Percentiles rank a stretch among this genome's conserved stretches.
phyloP scores from a whole-genome alignment of 2,329 filamentous ascomycete species.

The Simplicillium sp. region DNA sequence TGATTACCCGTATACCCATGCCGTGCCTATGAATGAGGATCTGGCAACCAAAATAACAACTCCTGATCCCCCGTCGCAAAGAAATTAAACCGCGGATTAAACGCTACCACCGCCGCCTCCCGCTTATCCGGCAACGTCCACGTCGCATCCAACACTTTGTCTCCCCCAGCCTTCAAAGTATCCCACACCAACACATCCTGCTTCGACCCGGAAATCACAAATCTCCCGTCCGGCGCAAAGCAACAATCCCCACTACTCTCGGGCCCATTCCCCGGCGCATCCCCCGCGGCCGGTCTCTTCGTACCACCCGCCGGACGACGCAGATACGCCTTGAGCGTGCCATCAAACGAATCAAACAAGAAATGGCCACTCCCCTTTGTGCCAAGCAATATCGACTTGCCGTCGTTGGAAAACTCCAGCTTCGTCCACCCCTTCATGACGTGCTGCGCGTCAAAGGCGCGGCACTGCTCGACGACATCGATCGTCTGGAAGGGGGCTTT shows the following conservation, averaged over 20 bases:
- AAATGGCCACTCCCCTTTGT: constrained; percentile 83
- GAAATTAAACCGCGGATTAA: constrained; percentile 88
- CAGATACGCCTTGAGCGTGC: constrained; percentile 66
- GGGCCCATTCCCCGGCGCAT: constrained; percentile 31
- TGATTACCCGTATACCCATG: too few relatives aligned
- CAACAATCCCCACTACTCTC: constrained; percentile 71
- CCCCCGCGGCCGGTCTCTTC: constrained; percentile 43
- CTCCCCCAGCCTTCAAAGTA: constrained; percentile 47
- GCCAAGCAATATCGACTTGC: constrained; percentile 74
- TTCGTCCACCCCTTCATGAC: constrained; percentile 71
- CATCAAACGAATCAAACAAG: constrained; percentile 86
- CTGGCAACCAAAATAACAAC: constrained; percentile 68
- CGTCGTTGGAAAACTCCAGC: constrained; percentile 93
- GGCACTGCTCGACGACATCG: constrained; percentile 56
- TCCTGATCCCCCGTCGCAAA: constrained; percentile 85
- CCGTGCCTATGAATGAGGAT: constrained; percentile 48
- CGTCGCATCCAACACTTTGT: constrained; percentile 52
- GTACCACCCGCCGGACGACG: constrained; percentile 46
- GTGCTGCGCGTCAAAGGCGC: constrained; percentile 44
- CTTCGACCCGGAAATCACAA: constrained; percentile 70
- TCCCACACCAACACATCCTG: constrained; percentile 83
- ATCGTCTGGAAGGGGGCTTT: constrained; percentile 83
- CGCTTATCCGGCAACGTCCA: constrained; percentile 57
- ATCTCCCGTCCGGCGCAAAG: constrained; percentile 83
- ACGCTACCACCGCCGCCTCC: constrained; percentile 67